Evolutionary conservation across 1,284 basidiomycete genomes (phyloP).

Genomic region (Abortiporus biennis): DNA sequence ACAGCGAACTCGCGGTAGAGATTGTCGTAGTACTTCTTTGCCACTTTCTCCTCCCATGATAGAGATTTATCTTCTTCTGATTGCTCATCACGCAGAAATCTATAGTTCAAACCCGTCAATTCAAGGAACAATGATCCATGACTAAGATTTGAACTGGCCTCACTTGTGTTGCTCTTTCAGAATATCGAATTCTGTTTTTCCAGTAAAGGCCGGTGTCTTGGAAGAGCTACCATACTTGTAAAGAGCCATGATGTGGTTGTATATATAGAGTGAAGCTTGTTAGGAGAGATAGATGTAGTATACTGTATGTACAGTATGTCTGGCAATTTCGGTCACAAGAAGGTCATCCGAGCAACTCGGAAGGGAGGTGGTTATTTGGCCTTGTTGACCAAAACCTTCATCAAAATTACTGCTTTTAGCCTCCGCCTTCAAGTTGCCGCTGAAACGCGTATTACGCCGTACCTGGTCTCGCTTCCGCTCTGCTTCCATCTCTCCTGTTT

Average conservation of each 20-base stretch:
- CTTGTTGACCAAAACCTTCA: no score
- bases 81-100: slow-evolving; percentile 70
- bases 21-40: slow-evolving; percentile 80
- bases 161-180: slow-evolving; percentile 59
- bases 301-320: no score
- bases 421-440: no score
- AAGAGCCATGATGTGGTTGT: slow-evolving; percentile 12
- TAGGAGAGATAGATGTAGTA: no score
- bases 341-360: no score
- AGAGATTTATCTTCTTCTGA: slow-evolving; percentile 32
- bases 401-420: no score
- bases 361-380: no score
- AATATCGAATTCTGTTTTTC: slow-evolving; percentile 55
- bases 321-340: no score
- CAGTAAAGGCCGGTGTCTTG: slow-evolving; percentile 3
- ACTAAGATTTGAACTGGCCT: slow-evolving; percentile 7
- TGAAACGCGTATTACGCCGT: no score
- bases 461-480: no score
- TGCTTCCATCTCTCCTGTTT: no score
- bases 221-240: slow-evolving; percentile 13
- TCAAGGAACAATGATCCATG: neutral
- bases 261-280: no score
- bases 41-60: slow-evolving; percentile 77
- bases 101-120: slow-evolving; percentile 24
- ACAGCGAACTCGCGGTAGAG: slow-evolving; percentile 90